Conservation (phyloP, 441 rosid species). For the Dalechampia spathulata region DNA sequence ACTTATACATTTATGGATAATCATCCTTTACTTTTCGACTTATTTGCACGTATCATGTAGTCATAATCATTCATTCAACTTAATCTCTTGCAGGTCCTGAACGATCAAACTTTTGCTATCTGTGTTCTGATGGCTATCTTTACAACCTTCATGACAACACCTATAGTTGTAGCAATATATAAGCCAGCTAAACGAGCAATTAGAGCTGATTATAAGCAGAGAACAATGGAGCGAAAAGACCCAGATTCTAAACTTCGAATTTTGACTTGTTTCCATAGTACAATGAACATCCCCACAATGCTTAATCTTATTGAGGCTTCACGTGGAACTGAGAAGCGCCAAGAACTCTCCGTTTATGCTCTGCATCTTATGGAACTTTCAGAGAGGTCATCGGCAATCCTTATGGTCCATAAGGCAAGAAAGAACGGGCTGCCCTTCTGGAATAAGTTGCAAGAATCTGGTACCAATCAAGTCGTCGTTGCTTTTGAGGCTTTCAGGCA, state of each 20-base stretch:
- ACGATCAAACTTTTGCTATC: conserved; percentile 72
- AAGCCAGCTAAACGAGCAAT: conserved; percentile 56
- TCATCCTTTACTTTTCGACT: background rate
- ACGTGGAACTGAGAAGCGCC: conserved; percentile 50
- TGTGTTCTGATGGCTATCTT: conserved; percentile 76
- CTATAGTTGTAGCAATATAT: conserved; percentile 56
- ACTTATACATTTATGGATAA: background rate
- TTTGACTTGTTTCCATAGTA: conserved; percentile 62
- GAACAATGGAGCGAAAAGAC: conserved; percentile 49
- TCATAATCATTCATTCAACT: no score
- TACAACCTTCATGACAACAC: conserved; percentile 85
- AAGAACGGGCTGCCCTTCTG: conserved; percentile 76
- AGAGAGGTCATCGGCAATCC: conserved; percentile 76
- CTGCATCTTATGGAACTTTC: conserved; percentile 74
- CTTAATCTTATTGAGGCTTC: conserved; percentile 79
- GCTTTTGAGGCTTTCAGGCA: conserved; percentile 78
- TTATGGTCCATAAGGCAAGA: conserved; percentile 77
- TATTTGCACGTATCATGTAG: no score
- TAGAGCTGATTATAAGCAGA: conserved; percentile 46
- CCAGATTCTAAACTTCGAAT: conserved; percentile 49
- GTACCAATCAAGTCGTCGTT: conserved; percentile 49
- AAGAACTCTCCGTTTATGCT: conserved; percentile 59
- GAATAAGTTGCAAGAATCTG: conserved; percentile 36
- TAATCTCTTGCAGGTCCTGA: conserved; percentile 50
- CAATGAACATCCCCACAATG: conserved; percentile 58